phyloP scores from a whole-genome alignment of 805 yeast genomes.

The Lipomyces japonicus region DNA sequence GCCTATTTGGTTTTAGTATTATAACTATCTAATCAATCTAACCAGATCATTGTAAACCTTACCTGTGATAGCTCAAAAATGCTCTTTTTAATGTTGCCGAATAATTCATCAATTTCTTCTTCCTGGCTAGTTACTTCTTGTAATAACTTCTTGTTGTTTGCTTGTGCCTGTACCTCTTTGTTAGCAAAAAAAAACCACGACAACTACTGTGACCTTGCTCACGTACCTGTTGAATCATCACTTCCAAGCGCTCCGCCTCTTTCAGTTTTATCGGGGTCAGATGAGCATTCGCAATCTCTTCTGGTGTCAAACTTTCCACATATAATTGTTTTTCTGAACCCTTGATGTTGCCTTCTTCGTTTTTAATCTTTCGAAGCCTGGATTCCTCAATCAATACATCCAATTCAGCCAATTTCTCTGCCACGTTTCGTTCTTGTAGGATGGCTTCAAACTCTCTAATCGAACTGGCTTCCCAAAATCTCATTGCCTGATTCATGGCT shows the following conservation, averaged over 20 bases:
- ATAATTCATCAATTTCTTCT: conserved; percentile 12
- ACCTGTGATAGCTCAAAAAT: conserved; percentile 14
- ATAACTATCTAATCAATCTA: not conserved
- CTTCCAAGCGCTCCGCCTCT: conserved; percentile 28
- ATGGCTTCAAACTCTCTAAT: conserved; percentile 53
- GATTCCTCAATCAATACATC: conserved; percentile 43
- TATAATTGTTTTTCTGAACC: conserved; percentile 26
- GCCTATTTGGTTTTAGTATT: conserved; percentile 4
- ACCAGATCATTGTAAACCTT: not conserved
- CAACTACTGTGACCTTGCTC: not conserved
- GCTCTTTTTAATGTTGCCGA: conserved; percentile 2
- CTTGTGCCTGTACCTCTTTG: conserved; percentile 7
- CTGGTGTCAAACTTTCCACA: conserved; percentile 34
- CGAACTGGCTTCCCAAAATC: conserved; percentile 49
- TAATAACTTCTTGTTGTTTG: conserved; percentile 15
- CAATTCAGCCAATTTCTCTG: conserved; percentile 40
- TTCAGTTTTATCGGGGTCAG: conserved; percentile 29
- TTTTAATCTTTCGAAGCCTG: conserved; percentile 30
- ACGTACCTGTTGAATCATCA: conserved; percentile 13
- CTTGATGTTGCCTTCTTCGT: not conserved
- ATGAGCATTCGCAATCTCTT: conserved; percentile 34
- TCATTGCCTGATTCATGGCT: conserved; percentile 51
- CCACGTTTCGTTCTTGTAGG: conserved; percentile 45
- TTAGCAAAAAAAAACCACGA: no score
- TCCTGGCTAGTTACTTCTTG: conserved; percentile 15